Base-by-base conservation (phyloP, 2,329 filamentous ascomycete genomes). In the Stenocarpella maydis region DNA sequence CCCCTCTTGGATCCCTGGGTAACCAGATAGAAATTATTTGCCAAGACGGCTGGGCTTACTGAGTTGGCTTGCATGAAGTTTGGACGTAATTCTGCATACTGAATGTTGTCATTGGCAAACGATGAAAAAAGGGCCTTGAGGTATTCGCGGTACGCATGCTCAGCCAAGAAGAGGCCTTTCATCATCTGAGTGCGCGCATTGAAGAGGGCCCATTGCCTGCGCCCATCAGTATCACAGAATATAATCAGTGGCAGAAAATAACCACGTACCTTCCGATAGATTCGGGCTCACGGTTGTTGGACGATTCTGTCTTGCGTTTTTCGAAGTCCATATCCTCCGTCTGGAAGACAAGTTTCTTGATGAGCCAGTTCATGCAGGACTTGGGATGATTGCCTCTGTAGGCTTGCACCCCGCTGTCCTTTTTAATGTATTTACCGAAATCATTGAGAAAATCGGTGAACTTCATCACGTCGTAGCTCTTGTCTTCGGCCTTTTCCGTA, bases 111-210 rank as follows among this genome's bases (percentile, higher is more conserved):
- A 7, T 81, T 75, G 26, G 88, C 85, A 76, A 92, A 89, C 70
- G 88, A 86, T 69, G 89, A 80, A 14, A 92, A 86, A 24, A 87
- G 88, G 3, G 80, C 76, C 12, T 82, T 80, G 2, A 90, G 91
- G 73, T 93, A 93, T 76, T 79, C 81, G 55, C 82, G 81, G 75
- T 89, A 92, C 4, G 89, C 88, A 4, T 81, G 83, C 75, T 88
- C 85, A 73, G 92, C 92, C 75, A 90, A 91, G 74, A 92, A 86
- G 0, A 93, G 81, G 0, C 91, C 91, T 75, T 93, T 92, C 85
- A 92, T 92, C 81, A 91, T 90, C 61, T 89, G 85, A 4, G 91
- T 93, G 4, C 90, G 85, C 60, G 86, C 85, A 72, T 92, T 92
- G 78, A 94, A 94, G 73, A 84, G 85, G 68, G 83, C 80, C 87